These are phyloP conservation scores for Lactarius psammicola DNA, from an alignment of 768 basidiomycete species.

Conservation along the genomic window DNA sequence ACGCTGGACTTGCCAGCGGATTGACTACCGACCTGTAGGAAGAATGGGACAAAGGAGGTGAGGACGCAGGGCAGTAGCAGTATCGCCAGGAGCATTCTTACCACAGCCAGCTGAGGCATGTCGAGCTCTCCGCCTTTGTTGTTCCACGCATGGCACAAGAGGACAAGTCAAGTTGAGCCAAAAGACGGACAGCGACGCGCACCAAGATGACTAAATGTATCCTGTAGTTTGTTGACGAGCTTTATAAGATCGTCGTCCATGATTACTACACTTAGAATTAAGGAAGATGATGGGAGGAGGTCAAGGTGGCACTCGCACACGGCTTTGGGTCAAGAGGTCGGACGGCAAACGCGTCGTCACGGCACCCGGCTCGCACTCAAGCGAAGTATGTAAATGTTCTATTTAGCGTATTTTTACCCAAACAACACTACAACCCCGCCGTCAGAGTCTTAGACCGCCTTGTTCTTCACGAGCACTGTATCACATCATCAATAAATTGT, in stretches of 20 bases:
- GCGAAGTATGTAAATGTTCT: constrained; percentile 22
- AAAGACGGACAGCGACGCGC: constrained; percentile 35
- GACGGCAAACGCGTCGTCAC: constrained; percentile 21
- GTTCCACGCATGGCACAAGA: neutral
- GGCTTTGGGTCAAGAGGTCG: neutral
- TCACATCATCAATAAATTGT: constrained; percentile 5
- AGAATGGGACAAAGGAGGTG: constrained; percentile 9
- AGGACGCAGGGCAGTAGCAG: neutral
- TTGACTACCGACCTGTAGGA: constrained; percentile 84
- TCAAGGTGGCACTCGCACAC: neutral
- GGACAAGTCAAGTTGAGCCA: constrained; percentile 17
- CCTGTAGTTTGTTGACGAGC: constrained; percentile 93
- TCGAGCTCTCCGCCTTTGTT: constrained; percentile 79
- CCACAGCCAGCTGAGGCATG: constrained; percentile 89
- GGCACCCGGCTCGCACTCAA: constrained; percentile 16
- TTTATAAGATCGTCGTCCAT: constrained; percentile 97
- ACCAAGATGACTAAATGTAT: constrained; percentile 88
- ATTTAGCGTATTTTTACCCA: constrained; percentile 22
- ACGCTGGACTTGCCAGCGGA: constrained; percentile 96
- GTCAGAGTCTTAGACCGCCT: constrained; percentile 65
- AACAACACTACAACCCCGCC: neutral
- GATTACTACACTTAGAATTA: constrained; percentile 17
- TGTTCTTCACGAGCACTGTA: constrained; percentile 85
- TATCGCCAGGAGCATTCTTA: constrained; percentile 42
- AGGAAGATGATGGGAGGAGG: neutral